These are phyloP conservation scores for Oldenlandia corymbosa DNA, from an alignment of 257 asterid species.

Conservation along the genomic window DNA sequence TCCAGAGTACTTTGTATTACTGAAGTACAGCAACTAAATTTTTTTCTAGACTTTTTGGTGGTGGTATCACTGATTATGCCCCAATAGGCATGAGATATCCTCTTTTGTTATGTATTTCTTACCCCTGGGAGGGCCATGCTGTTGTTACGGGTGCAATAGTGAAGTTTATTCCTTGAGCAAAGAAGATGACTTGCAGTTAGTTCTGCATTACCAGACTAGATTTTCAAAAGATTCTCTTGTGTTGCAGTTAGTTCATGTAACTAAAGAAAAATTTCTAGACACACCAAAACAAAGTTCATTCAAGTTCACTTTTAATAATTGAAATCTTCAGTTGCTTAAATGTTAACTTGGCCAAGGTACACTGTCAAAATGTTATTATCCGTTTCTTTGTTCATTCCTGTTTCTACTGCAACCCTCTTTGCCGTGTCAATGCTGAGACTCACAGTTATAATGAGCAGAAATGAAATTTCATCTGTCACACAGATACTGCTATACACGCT, in stretches of 20 bases:
- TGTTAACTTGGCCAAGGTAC: too few species aligned
- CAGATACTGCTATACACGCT: conserved; percentile 49
- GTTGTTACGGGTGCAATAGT: background rate
- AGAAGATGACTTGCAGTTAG: background rate
- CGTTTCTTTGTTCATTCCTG: too few species aligned
- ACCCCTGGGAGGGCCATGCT: background rate
- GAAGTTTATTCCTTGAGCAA: background rate
- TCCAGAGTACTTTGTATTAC: background rate
- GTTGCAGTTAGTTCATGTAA: background rate
- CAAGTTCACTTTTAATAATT: too few species aligned
- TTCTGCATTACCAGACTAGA: background rate
- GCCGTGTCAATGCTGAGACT: background rate
- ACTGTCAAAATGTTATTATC: too few species aligned
- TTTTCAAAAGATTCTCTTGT: background rate
- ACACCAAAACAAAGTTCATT: too few species aligned
- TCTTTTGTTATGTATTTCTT: background rate
- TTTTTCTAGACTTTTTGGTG: background rate
- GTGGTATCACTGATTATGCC: background rate
- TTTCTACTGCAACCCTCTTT: too few species aligned
- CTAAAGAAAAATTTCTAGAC: background rate
- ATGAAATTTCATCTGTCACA: conserved; percentile 18
- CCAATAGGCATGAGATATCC: background rate
- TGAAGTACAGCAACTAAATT: background rate
- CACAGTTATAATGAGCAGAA: background rate
- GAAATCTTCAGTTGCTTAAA: too few species aligned